These are phyloP conservation scores for Bruguiera parviflora DNA, from an alignment of 345 rosid species.

Conservation along the genomic window DNA sequence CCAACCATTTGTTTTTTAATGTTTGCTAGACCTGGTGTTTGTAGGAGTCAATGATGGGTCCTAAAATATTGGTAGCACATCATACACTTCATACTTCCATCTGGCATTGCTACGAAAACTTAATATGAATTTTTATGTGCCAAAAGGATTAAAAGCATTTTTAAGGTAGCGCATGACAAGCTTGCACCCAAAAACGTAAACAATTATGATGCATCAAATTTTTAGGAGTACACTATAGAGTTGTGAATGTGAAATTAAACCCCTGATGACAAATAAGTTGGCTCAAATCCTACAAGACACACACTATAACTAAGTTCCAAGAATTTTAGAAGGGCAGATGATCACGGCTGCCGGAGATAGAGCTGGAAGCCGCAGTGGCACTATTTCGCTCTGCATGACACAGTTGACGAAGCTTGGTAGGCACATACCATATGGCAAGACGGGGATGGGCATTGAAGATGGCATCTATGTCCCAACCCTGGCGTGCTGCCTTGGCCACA, in stretches of 20 bases:
- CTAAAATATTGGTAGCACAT: too few relatives aligned
- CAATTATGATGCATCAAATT: not conserved
- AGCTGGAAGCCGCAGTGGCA: conserved; percentile 38
- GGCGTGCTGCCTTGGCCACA: conserved; percentile 72
- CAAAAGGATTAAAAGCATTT: too few relatives aligned
- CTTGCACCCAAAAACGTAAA: not conserved
- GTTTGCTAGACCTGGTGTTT: too few relatives aligned
- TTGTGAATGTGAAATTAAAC: not conserved
- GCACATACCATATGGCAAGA: conserved; percentile 93
- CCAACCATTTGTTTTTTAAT: too few relatives aligned
- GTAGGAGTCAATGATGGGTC: too few relatives aligned
- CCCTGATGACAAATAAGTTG: not conserved
- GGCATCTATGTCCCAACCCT: conserved; percentile 94
- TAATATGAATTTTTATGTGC: too few relatives aligned
- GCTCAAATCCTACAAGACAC: too few relatives aligned
- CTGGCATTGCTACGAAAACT: too few relatives aligned
- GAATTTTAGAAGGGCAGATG: conserved; percentile 28
- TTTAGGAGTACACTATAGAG: conserved; percentile 1
- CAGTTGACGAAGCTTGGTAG: conserved; percentile 92
- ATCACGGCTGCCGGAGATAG: conserved; percentile 38
- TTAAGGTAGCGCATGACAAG: too few relatives aligned
- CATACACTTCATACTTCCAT: too few relatives aligned
- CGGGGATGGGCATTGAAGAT: conserved; percentile 87
- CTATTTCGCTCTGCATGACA: conserved; percentile 73
- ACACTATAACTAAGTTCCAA: not conserved